Percentiles rank a stretch among this genome's conserved stretches.
These are phyloP conservation scores for Ophiostoma perfectum DNA, from an alignment of 2,329 filamentous ascomycete species.

Conservation along the genomic window DNA sequence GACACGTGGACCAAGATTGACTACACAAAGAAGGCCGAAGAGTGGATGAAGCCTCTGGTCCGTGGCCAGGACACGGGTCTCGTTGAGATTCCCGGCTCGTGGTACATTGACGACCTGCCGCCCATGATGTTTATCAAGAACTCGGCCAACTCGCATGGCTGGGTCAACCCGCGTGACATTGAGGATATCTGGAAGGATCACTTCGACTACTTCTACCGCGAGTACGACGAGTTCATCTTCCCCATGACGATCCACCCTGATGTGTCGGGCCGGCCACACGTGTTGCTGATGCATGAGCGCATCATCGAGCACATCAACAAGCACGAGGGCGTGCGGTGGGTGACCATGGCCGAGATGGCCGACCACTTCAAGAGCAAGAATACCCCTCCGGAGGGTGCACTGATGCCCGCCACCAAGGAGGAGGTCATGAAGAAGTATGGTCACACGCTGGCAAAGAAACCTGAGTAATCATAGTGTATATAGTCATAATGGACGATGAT, in stretches of 20 bases:
- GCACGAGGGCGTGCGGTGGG: slow-evolving; percentile 50
- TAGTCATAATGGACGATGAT: not conserved
- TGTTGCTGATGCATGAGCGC: slow-evolving; percentile 43
- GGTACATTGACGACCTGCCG: slow-evolving; percentile 61
- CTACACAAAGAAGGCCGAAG: slow-evolving; percentile 54
- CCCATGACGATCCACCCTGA: slow-evolving; percentile 74
- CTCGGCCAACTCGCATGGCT: slow-evolving; percentile 60
- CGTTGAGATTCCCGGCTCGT: slow-evolving; percentile 60
- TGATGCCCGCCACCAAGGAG: slow-evolving; percentile 53
- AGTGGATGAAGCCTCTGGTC: slow-evolving; percentile 62
- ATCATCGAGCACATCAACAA: slow-evolving; percentile 28
- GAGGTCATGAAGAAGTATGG: slow-evolving; percentile 45
- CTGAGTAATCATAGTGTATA: not conserved
- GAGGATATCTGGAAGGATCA: slow-evolving; percentile 62
- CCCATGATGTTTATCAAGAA: slow-evolving; percentile 71
- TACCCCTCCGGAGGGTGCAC: slow-evolving; percentile 49
- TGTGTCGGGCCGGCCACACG: slow-evolving; percentile 65
- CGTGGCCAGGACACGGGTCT: slow-evolving; percentile 56
- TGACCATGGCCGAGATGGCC: slow-evolving; percentile 57
- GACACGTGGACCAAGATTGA: slow-evolving; percentile 65
- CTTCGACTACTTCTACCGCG: slow-evolving; percentile 69
- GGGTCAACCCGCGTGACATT: slow-evolving; percentile 47
- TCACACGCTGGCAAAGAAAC: slow-evolving; percentile 15
- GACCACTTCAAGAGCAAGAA: slow-evolving; percentile 69
- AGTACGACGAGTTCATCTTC: slow-evolving; percentile 72